Conservation (phyloP, 2,329 filamentous ascomycete species). For the Talaromyces verruculosus region DNA sequence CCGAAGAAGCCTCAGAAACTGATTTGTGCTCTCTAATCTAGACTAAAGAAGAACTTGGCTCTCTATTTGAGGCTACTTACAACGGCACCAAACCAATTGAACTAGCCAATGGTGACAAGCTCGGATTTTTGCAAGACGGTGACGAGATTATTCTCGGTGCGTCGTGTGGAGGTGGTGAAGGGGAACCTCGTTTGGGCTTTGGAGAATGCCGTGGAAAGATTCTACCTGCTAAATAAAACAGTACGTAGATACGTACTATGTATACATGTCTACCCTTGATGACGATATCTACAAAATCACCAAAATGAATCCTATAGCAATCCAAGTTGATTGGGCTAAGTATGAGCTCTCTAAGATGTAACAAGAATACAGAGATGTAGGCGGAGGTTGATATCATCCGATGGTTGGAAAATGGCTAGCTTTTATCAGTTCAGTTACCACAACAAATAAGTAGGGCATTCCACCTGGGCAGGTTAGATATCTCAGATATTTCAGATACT, state of each 20-base stretch:
- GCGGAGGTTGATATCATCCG: too few relatives aligned
- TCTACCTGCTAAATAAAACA: slow-evolving; percentile 13
- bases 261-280: neutral
- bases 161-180: slow-evolving; percentile 24
- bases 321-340: too few relatives aligned
- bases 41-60: slow-evolving; percentile 27
- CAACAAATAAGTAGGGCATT: too few relatives aligned
- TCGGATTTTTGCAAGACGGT: slow-evolving; percentile 30
- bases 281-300: neutral
- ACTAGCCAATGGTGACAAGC: slow-evolving; percentile 23
- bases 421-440: too few relatives aligned
- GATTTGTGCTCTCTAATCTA: neutral
- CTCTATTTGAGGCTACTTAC: slow-evolving; percentile 32
- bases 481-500: neutral
- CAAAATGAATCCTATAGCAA: too few relatives aligned
- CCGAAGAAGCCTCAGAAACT: neutral
- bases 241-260: neutral
- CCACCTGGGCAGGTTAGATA: too few relatives aligned
- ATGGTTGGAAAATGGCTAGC: too few relatives aligned
- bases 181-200: slow-evolving; percentile 31
- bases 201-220: slow-evolving; percentile 32
- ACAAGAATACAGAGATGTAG: too few relatives aligned
- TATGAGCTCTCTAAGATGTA: too few relatives aligned
- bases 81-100: slow-evolving; percentile 27
- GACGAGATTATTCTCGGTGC: slow-evolving; percentile 33